Conservation (phyloP, 2,329 filamentous ascomycete species). For the Emydomyces testavorans region DNA sequence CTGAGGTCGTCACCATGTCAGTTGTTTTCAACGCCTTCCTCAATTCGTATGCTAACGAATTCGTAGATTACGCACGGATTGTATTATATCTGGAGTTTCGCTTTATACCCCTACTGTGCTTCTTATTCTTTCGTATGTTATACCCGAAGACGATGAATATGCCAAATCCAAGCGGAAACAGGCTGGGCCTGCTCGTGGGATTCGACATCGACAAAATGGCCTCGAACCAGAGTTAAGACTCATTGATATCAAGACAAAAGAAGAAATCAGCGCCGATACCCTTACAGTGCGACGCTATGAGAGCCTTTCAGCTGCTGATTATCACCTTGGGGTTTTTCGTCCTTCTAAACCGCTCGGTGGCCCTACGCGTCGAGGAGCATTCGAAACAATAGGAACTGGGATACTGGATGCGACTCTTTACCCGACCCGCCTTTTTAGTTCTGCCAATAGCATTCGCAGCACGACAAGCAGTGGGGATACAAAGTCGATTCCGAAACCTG, state of each 20-base stretch:
- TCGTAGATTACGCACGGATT: conserved; percentile 76
- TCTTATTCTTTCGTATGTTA: conserved; percentile 82
- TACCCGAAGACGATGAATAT: conserved; percentile 56
- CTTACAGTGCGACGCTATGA: conserved; percentile 79
- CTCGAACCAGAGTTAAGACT: conserved; percentile 79
- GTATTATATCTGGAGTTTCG: conserved; percentile 92
- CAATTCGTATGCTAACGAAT: conserved; percentile 27
- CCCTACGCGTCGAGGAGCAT: conserved; percentile 55
- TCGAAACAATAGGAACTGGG: conserved; percentile 62
- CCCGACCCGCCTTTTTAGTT: conserved; percentile 75
- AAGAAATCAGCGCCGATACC: conserved; percentile 76
- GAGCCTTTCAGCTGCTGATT: conserved; percentile 74
- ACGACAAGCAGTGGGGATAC: conserved; percentile 49
- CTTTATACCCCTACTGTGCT: conserved; percentile 88
- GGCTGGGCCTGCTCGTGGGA: conserved; percentile 47
- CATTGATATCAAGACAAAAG: conserved; percentile 72
- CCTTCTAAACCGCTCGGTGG: conserved; percentile 57
- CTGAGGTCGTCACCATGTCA: conserved; percentile 84
- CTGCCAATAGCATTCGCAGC: conserved; percentile 61
- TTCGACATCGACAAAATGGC: conserved; percentile 63
- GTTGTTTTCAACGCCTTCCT: neutral
- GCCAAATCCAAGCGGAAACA: conserved; percentile 29
- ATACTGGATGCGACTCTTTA: conserved; percentile 89
- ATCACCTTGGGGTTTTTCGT: conserved; percentile 75
- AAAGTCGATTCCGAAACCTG: conserved; percentile 39